phyloP scores from a whole-genome alignment of 192 early-diverging fungal genomes.

The Dissophora globulifera region DNA sequence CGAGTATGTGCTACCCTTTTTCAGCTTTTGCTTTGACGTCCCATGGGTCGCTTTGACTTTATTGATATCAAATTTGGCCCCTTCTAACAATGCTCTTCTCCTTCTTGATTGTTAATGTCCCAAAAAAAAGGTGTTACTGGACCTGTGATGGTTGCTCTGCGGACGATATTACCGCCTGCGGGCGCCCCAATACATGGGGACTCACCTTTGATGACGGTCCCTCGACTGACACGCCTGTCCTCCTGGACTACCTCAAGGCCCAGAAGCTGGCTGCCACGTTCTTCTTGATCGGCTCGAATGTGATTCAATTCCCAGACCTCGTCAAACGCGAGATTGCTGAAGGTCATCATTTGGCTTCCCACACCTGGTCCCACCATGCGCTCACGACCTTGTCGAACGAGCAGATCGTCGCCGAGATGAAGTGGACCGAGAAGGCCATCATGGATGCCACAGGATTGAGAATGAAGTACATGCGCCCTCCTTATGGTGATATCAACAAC shows the following conservation, averaged over 20 bases:
- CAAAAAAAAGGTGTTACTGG: slow-evolving; percentile 57
- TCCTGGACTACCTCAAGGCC: slow-evolving; percentile 60
- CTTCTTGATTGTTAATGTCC: not conserved
- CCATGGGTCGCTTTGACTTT: no score
- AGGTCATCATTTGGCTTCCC: slow-evolving; percentile 72
- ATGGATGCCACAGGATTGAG: slow-evolving; percentile 59
- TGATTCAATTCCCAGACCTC: slow-evolving; percentile 57
- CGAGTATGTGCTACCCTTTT: slow-evolving; percentile 24
- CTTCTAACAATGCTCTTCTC: slow-evolving; percentile 4
- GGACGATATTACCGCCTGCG: slow-evolving; percentile 54
- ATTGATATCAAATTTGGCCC: slow-evolving; percentile 10
- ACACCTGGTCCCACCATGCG: slow-evolving; percentile 69
- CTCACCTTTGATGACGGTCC: slow-evolving; percentile 78
- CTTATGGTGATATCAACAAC: slow-evolving; percentile 66
- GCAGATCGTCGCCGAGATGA: slow-evolving; percentile 66
- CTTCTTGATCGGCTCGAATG: slow-evolving; percentile 72
- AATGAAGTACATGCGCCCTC: slow-evolving; percentile 62
- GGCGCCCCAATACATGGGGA: slow-evolving; percentile 58
- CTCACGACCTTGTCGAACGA: slow-evolving; percentile 51
- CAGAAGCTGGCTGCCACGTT: slow-evolving; percentile 66
- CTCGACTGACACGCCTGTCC: slow-evolving; percentile 54
- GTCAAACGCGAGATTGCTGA: slow-evolving; percentile 59
- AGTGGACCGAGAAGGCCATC: slow-evolving; percentile 59
- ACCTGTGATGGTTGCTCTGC: slow-evolving; percentile 55
- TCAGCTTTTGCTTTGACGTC: not conserved